A percentile compares a stretch with the other conserved stretches of the same genome.
Evolutionary conservation across 371 early-diverging fungal genomes (phyloP).

Genomic region (Sporodiniella umbellata): DNA sequence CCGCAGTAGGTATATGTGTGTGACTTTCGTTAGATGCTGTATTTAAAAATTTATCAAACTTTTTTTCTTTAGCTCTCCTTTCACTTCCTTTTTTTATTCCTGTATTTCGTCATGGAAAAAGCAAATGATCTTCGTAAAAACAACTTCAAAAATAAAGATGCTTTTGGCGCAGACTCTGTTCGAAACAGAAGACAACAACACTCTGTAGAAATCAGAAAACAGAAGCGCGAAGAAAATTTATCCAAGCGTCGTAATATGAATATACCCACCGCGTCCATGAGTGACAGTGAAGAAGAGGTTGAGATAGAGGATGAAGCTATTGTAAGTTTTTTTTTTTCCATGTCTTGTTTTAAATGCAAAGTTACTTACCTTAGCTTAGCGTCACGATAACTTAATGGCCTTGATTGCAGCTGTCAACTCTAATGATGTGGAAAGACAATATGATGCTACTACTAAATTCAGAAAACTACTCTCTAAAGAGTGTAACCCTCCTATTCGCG

Average conservation of each 20-base stretch:
- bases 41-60: background rate
- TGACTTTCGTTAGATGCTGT: background rate
- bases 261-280: slow-evolving; percentile 43
- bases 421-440: slow-evolving; percentile 75
- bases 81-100: slow-evolving; percentile 1
- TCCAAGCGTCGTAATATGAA: slow-evolving; percentile 90
- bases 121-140: slow-evolving; percentile 23
- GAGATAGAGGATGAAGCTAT: slow-evolving; percentile 45
- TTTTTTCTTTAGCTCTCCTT: background rate
- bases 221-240: slow-evolving; percentile 93
- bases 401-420: slow-evolving; percentile 78
- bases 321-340: slow-evolving; percentile 23
- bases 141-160: slow-evolving; percentile 35
- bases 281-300: slow-evolving; percentile 83
- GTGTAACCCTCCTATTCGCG: slow-evolving; percentile 96
- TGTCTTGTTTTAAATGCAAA: background rate
- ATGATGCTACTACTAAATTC: slow-evolving; percentile 86
- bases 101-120: slow-evolving; percentile 18
- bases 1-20: background rate
- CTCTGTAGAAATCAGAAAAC: slow-evolving; percentile 89
- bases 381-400: slow-evolving; percentile 23
- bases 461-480: slow-evolving; percentile 96
- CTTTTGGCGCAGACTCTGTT: slow-evolving; percentile 36
- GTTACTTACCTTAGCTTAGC: slow-evolving; percentile 10
- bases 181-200: slow-evolving; percentile 41